Percentiles rank a stretch among this genome's conserved stretches.
Conservation (phyloP, 2,329 filamentous ascomycete genomes). For the Colletotrichum musicola region DNA sequence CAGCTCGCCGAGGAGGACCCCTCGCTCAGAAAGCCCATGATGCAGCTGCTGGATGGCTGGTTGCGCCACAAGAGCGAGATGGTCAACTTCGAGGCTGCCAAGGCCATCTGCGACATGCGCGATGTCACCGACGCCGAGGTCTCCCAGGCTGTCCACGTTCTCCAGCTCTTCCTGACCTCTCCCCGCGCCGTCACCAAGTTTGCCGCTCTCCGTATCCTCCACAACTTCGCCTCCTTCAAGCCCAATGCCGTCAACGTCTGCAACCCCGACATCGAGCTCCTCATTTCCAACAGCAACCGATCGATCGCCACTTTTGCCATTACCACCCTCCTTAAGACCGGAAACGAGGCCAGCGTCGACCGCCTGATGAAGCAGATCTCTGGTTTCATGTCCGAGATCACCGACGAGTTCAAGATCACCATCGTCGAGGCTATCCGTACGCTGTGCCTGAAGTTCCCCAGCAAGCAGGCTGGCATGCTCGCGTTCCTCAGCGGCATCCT, state of each 20-base stretch:
- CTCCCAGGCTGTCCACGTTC: conserved; percentile 90
- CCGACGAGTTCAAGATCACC: conserved; percentile 99
- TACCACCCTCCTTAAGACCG: conserved; percentile 96
- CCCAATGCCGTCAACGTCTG: conserved; percentile 91
- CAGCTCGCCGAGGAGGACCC: conserved; percentile 95
- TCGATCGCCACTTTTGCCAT: conserved; percentile 99
- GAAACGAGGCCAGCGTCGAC: conserved; percentile 97
- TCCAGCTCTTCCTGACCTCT: conserved; percentile 96
- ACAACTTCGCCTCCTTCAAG: conserved; percentile 97
- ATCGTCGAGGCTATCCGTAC: conserved; percentile 98
- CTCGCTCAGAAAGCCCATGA: conserved; percentile 93
- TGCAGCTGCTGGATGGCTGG: conserved; percentile 96
- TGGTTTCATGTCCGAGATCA: conserved; percentile 98
- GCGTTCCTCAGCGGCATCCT: conserved; percentile 97
- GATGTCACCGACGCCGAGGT: conserved; percentile 94
- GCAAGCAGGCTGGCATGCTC: conserved; percentile 98
- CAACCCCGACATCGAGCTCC: conserved; percentile 96
- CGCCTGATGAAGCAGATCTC: conserved; percentile 99
- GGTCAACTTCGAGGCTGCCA: conserved; percentile 99
- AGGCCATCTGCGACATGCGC: conserved; percentile 95
- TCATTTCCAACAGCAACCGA: conserved; percentile 97
- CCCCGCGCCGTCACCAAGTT: conserved; percentile 98
- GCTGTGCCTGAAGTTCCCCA: conserved; percentile 96
- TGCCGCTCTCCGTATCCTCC: conserved; percentile 93
- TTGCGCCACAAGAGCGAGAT: conserved; percentile 98